Conservation (phyloP, 495 filamentous ascomycete species). For the Penicillium flavigenum region DNA sequence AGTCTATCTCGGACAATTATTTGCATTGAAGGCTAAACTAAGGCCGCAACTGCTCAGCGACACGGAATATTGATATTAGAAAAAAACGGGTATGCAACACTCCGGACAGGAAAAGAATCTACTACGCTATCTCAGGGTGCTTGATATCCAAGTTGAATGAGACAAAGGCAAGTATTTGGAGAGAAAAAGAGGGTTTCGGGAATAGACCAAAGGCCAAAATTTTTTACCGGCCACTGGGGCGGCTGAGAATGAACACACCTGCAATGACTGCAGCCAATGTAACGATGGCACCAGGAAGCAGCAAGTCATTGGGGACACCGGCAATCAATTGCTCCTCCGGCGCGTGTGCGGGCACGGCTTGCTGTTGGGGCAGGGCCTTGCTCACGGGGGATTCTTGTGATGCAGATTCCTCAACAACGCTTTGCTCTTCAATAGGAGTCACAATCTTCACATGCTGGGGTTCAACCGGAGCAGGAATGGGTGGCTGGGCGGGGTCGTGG, state of each 20-base stretch:
- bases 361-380: slow-evolving; percentile 33
- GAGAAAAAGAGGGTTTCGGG: slow-evolving; percentile 16
- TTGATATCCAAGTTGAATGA: slow-evolving; percentile 18
- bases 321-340: slow-evolving; percentile 76
- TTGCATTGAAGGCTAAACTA: slow-evolving; percentile 33
- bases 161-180: slow-evolving; percentile 18
- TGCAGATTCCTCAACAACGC: slow-evolving; percentile 46
- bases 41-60: slow-evolving; percentile 28
- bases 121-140: slow-evolving; percentile 9
- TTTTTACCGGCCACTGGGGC: slow-evolving; percentile 64
- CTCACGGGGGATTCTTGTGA: slow-evolving; percentile 58
- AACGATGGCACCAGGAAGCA: slow-evolving; percentile 93
- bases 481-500: slow-evolving; percentile 85
- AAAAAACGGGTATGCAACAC: slow-evolving; percentile 26
- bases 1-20: slow-evolving; percentile 20
- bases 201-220: slow-evolving; percentile 12
- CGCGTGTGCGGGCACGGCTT: slow-evolving; percentile 40
- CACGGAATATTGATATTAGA: slow-evolving; percentile 34
- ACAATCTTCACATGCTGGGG: slow-evolving; percentile 60
- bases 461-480: slow-evolving; percentile 65
- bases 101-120: slow-evolving; percentile 5
- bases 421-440: slow-evolving; percentile 59
- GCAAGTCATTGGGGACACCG: slow-evolving; percentile 90
- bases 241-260: slow-evolving; percentile 87
- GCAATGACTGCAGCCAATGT: slow-evolving; percentile 91